Conservation (phyloP, 192 early-diverging fungal genomes). For the Chytriomyces sp. region DNA sequence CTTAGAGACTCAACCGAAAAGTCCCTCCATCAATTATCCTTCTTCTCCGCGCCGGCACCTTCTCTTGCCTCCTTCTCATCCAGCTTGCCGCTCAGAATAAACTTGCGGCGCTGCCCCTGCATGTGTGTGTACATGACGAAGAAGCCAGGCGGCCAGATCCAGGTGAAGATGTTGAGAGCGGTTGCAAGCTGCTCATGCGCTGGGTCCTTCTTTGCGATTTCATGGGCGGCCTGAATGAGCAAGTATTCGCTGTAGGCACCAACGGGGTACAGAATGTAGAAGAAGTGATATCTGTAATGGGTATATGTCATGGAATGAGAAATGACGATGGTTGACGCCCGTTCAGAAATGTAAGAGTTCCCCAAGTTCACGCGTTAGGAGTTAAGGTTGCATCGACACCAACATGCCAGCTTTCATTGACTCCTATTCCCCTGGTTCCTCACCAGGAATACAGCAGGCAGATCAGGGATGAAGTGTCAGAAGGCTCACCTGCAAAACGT, state of each 20-base stretch:
- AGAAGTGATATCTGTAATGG: conserved; percentile 82
- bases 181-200: conserved; percentile 32
- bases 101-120: conserved; percentile 84
- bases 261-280: conserved; percentile 88
- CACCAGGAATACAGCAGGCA: too few species aligned
- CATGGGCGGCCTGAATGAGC: conserved; percentile 51
- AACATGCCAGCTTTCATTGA: too few species aligned
- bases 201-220: conserved; percentile 42
- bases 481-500: conserved; percentile 59
- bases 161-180: conserved; percentile 58
- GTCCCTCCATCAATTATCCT: neutral
- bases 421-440: too few species aligned
- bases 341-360: neutral
- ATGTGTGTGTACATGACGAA: conserved; percentile 90
- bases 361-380: too few species aligned
- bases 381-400: too few species aligned
- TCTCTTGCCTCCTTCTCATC: conserved; percentile 26
- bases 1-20: too few species aligned
- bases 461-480: neutral
- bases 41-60: neutral
- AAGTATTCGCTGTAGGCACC: conserved; percentile 85
- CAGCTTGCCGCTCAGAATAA: conserved; percentile 42
- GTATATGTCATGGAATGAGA: neutral
- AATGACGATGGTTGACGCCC: neutral
- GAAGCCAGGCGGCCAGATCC: conserved; percentile 77